phyloP scores from a whole-genome alignment of 208 protist species.

The Wallacemonas sp. region DNA sequence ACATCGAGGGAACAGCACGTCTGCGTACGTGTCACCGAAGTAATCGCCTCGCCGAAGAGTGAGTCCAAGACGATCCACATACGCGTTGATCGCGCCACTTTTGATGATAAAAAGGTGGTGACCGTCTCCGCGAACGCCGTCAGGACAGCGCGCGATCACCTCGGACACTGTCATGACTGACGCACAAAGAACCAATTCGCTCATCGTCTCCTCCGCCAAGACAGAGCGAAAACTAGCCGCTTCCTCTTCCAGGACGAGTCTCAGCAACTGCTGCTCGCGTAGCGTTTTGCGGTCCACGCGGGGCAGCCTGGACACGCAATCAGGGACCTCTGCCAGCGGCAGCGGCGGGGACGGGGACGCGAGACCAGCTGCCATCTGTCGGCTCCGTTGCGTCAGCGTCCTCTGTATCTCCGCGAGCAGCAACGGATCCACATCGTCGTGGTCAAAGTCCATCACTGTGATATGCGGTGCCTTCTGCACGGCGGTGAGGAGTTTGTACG shows the following conservation, averaged over 20 bases:
- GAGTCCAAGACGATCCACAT: constrained; percentile 36
- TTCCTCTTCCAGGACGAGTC: constrained; percentile 42
- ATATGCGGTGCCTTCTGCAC: constrained; percentile 22
- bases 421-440: constrained; percentile 22
- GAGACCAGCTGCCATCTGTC: not conserved
- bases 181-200: constrained; percentile 43
- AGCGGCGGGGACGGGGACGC: not conserved
- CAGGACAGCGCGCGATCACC: constrained; percentile 38
- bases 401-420: constrained; percentile 27
- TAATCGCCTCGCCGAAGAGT: constrained; percentile 52
- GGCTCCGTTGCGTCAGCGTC: constrained; percentile 20
- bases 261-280: constrained; percentile 63
- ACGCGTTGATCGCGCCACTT: constrained; percentile 41
- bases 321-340: constrained; percentile 17
- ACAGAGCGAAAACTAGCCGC: constrained; percentile 21
- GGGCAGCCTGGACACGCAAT: constrained; percentile 24
- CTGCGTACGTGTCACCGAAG: constrained; percentile 62
- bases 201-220: constrained; percentile 25
- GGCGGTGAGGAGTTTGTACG: constrained; percentile 33
- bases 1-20: constrained; percentile 34
- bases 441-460: constrained; percentile 26
- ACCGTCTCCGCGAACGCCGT: constrained; percentile 61
- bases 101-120: constrained; percentile 69
- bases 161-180: constrained; percentile 56
- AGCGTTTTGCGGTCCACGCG: constrained; percentile 65